Base-by-base conservation (phyloP, 208 protist species). In the Leishmania aethiopica region DNA sequence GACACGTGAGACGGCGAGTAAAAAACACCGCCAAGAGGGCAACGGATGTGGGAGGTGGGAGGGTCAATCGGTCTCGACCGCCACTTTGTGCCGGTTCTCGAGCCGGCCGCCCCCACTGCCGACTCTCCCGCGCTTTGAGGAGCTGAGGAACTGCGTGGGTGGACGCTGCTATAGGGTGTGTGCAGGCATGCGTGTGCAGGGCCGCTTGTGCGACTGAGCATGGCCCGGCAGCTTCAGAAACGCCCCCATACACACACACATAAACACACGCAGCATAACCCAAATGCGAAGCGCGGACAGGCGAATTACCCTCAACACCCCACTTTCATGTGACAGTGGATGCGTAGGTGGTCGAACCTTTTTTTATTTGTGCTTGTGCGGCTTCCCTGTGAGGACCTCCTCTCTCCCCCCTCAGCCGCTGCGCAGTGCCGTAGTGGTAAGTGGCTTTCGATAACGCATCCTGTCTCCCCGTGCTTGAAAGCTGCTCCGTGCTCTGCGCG, bases 11-110 rank as follows among this genome's bases (percentile, higher is more conserved):
- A 37, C 22, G 60, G n/a, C 60, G n/a, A 66, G 60, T 13, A 40
- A 17, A 40, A 17, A 8, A 37, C 60, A 66, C 8, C 37, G 8
- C 7, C 19, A 66, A 15, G 60, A 66, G 1, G n/a, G n/a, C 60
- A 8, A 37, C 37, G n/a, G 3, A 17, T 11, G n/a, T 37, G n/a
- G n/a, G 19, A n/a, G 28, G n/a, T 17, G n/a, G 11, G n/a, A 28
- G 0, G 0, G 2, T 19, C 6, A 0, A 11, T 11, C 7, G n/a
- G 5, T 1, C 3, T 13, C 22, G n/a, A 40, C 1, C 3, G 11
- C 8, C 60, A 37, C 60, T 3, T 17, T 28, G 6, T 66, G n/a
- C 6, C n/a, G 25, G 25, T 37, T 62, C 60, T 32, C 6, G 60
- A 66, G 60, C 60, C 60, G 13, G n/a, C n/a, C n/a, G 6, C n/a